Base-by-base conservation (phyloP, 192 early-diverging fungal genomes). In the Polychytrium aggregatum region DNA sequence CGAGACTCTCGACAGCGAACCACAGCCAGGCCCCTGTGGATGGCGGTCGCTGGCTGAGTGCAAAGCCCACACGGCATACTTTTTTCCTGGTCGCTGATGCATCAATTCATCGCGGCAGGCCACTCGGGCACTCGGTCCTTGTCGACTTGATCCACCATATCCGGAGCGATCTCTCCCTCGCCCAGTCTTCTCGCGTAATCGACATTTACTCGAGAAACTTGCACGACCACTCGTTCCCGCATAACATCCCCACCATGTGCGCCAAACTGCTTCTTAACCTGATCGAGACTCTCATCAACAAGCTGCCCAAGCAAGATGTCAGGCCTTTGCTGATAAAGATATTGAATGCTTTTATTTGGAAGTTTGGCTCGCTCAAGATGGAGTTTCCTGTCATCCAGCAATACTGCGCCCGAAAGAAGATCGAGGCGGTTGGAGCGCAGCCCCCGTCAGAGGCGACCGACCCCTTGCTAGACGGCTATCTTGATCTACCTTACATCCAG, bases 131-230 rank as follows among this genome's bases (percentile, higher is more conserved):
- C 59, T 90, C 86, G 55, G 88, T 96, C 67, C 72, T 99, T 8
- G 89, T 91, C 0, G 96, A 99, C 62, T 65, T 99, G 41, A 84
- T 99, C 46, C 92, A 97, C 59, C 86, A 94, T 67, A 85, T 97
- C 37, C 84, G 96, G 18, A 68, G 71, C 7, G 86, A 92, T 41
- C 73, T 97, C 5, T 82, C 83, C 2, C 76, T 81, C 3, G 49
- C 56, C 5, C 96, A 99, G 62, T 69, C 97, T 17, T 71, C 83
- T 1, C 63, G 69, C 37, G 90, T 86, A 28, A 84, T 99, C 10
- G 82, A 87, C 48, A 88, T 92, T 40, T 97, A 95, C 63, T 84
- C 94, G 1, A 67, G 81, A 17, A 91, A 92, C 65, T 65, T 97
- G 48, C 92, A 97, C 55, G 96, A 99, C 63, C 72, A 79, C 24